Evolutionary conservation across 495 filamentous ascomycete genomes (phyloP), one percentile per base, ranked within the genome.

Genomic region (Aspergillus campestris): DNA sequence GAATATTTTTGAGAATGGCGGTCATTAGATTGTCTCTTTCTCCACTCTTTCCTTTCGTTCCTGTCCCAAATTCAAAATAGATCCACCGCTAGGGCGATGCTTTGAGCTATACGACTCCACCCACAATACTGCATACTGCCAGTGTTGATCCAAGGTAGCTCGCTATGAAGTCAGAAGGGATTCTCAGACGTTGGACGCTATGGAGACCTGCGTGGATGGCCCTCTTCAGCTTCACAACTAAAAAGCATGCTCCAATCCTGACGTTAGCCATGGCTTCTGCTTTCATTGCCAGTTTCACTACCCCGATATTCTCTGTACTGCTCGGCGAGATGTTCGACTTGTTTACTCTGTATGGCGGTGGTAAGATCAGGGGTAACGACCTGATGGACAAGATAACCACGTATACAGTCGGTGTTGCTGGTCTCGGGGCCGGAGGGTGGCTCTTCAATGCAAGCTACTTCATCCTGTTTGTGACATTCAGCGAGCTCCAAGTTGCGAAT

Each of bases 251-350:
- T n/a, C 64, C 67, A 7, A 51, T 74, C 6, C 64, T 89, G 3
- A 49, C 66, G 31, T 52, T 58, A 0, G 80, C 80, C 8, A 38
- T 83, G 29, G 7, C 75, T 12, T 64, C 79, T 32, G 75, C 87
- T 1, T 38, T 85, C 5, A 45, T 80, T 14, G 74, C 83, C 8
- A 85, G 84, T 5, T 64, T 80, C 13, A 60, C 79, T 15, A 72
- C 77, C 32, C 82, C 89, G 2, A 67, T 69, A 1, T 71, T 84
- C 35, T 79, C 90, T 3, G 67, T 90, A 5, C 59, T 95, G 2
- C 71, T 90, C 8, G 91, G 92, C 11, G 70, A 75, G 35, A 71
- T 91, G 34, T 95, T 98, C 51, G 73, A 84, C 11, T 62, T 72
- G 5, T 83, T 94, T 41, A 72, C 84, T 2, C 59, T 68, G 3